Conservation (phyloP, 768 basidiomycete genomes). For the Serendipita sp. region DNA sequence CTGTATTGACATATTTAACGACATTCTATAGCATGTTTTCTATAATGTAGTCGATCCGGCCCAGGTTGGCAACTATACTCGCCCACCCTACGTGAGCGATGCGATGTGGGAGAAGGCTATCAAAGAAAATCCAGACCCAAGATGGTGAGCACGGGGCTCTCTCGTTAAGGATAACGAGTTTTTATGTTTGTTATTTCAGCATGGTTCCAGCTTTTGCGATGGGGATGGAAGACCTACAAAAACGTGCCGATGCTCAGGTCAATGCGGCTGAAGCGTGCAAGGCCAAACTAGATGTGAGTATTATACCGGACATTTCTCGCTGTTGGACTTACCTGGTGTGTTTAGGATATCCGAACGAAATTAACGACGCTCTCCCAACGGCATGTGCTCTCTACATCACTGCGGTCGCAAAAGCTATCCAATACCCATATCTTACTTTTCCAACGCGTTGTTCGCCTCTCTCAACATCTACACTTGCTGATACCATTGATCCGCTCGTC, state of each 20-base stretch:
- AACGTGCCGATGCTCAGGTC: constrained; percentile 60
- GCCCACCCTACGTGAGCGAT: constrained; percentile 55
- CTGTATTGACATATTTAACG: constrained; percentile 5
- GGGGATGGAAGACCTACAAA: constrained; percentile 68
- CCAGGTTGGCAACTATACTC: constrained; percentile 46
- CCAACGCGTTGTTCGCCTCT: constrained; percentile 50
- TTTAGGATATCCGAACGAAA: constrained; percentile 47
- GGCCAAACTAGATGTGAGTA: constrained; percentile 40
- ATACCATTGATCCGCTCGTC: constrained; percentile 62
- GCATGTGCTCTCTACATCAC: constrained; percentile 49
- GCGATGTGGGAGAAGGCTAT: constrained; percentile 62
- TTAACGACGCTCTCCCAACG: constrained; percentile 42
- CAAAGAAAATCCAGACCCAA: constrained; percentile 67
- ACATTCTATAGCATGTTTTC: constrained; percentile 45
- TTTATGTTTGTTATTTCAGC: constrained; percentile 21
- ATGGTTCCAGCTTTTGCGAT: constrained; percentile 65
- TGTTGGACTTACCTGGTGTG: not conserved
- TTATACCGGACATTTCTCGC: not conserved
- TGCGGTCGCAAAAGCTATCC: constrained; percentile 47
- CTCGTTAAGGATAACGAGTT: not conserved
- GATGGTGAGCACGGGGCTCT: constrained; percentile 33
- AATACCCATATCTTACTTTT: constrained; percentile 51
- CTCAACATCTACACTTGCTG: constrained; percentile 63
- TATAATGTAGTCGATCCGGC: constrained; percentile 69
- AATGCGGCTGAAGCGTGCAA: constrained; percentile 49